Conservation (phyloP, 129 eudicot species). For the Pittosporum tobira region DNA sequence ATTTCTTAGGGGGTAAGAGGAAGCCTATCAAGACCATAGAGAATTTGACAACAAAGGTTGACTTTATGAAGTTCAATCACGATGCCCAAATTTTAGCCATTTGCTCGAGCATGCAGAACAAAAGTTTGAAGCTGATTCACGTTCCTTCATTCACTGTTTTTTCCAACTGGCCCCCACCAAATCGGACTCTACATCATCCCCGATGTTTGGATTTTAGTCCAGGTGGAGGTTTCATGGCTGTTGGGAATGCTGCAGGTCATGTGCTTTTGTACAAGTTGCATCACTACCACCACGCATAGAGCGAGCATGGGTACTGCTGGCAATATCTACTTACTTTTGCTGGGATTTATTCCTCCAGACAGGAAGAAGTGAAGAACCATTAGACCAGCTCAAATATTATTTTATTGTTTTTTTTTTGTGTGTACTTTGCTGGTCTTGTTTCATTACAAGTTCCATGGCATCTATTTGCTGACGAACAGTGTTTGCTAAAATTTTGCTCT, state of each 20-base stretch:
- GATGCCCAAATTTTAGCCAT: constrained; percentile 86
- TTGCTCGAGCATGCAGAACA: constrained; percentile 72
- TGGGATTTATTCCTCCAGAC: too few relatives aligned
- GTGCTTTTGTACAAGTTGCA: constrained; percentile 79
- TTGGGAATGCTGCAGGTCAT: constrained; percentile 80
- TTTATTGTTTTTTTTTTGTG: too few relatives aligned
- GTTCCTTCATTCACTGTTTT: constrained; percentile 78
- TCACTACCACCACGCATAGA: constrained; percentile 70
- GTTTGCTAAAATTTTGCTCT: too few relatives aligned
- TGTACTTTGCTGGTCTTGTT: too few relatives aligned
- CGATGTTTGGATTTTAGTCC: constrained; percentile 98
- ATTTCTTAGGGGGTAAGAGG: constrained; percentile 83
- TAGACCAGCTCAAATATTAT: too few relatives aligned
- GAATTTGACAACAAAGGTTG: constrained; percentile 61
- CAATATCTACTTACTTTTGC: too few relatives aligned
- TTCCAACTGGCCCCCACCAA: constrained; percentile 99
- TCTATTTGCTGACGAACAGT: too few relatives aligned
- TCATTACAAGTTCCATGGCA: too few relatives aligned
- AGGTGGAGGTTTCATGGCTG: constrained; percentile 84
- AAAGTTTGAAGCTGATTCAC: constrained; percentile 70
- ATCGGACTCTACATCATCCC: too few relatives aligned
- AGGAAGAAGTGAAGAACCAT: too few relatives aligned
- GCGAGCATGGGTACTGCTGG: too few relatives aligned
- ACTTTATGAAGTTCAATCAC: constrained; percentile 62
- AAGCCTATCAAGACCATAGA: constrained; percentile 72